Conservation (phyloP, 2,329 filamentous ascomycete species). For the Paracoccidioides lutzii region DNA sequence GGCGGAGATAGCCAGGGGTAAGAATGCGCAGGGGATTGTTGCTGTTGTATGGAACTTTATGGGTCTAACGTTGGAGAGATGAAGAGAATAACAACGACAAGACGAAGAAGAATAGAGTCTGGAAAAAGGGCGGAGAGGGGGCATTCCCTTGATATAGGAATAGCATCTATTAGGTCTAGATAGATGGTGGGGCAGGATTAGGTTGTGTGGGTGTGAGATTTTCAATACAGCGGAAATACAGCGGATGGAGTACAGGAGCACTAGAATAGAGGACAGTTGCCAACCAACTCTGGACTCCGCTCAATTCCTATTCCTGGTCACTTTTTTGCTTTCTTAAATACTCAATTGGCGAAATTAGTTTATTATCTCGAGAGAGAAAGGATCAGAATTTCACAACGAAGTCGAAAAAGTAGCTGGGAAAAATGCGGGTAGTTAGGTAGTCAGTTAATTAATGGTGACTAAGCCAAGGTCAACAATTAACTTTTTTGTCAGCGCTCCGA, state of each 20-base stretch:
- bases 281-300: background rate
- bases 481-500: too few relatives aligned
- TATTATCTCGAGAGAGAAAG: background rate
- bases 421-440: too few relatives aligned
- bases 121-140: conserved; percentile 2
- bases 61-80: background rate
- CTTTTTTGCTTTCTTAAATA: background rate
- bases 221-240: background rate
- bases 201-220: too few relatives aligned
- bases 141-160: conserved; percentile 5
- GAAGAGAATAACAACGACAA: background rate
- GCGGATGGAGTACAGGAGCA: background rate
- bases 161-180: too few relatives aligned
- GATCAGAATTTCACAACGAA: background rate
- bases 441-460: too few relatives aligned
- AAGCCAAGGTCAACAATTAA: too few relatives aligned
- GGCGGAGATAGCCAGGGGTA: too few relatives aligned
- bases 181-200: background rate
- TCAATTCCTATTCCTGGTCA: background rate
- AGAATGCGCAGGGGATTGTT: too few relatives aligned
- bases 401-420: too few relatives aligned
- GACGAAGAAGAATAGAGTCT: background rate
- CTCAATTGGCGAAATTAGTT: background rate
- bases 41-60: background rate
- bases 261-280: background rate